Percentiles rank a stretch among this genome's conserved stretches.
Evolutionary conservation across 495 filamentous ascomycete species (phyloP).

Genomic region (Penicillium robsamsonii): DNA sequence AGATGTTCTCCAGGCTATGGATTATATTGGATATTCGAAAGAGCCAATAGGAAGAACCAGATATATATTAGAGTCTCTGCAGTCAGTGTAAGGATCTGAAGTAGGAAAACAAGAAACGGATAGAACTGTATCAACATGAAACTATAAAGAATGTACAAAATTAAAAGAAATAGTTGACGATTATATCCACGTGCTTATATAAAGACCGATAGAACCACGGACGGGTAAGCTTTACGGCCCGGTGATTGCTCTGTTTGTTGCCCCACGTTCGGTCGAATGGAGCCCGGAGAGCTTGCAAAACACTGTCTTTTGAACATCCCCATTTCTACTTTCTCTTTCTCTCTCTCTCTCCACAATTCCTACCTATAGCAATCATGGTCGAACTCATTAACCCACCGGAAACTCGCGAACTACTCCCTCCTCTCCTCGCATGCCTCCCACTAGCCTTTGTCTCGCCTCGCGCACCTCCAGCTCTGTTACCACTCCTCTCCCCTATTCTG

Average conservation of each 20-base stretch:
- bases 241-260: slow-evolving; percentile 17
- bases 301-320: background rate
- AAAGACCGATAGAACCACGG: slow-evolving; percentile 2
- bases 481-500: slow-evolving; percentile 84
- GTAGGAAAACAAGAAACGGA: background rate
- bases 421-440: slow-evolving; percentile 81
- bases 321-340: background rate
- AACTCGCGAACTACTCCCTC: slow-evolving; percentile 62
- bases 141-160: background rate
- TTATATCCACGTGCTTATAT: background rate
- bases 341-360: slow-evolving; percentile 6
- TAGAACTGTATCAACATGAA: background rate
- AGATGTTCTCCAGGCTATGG: no score
- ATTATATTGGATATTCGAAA: background rate
- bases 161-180: background rate
- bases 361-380: slow-evolving; percentile 36
- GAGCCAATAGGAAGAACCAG: background rate
- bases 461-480: slow-evolving; percentile 74
- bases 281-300: slow-evolving; percentile 9
- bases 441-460: slow-evolving; percentile 74
- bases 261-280: slow-evolving; percentile 37
- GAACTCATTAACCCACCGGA: slow-evolving; percentile 63
- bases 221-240: slow-evolving; percentile 15
- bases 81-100: background rate
- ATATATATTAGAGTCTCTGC: background rate